A percentile compares a stretch with the other conserved stretches of the same genome.
These are phyloP conservation scores for Kwoniella sp. DNA, from an alignment of 768 basidiomycete species.

Conservation along the genomic window DNA sequence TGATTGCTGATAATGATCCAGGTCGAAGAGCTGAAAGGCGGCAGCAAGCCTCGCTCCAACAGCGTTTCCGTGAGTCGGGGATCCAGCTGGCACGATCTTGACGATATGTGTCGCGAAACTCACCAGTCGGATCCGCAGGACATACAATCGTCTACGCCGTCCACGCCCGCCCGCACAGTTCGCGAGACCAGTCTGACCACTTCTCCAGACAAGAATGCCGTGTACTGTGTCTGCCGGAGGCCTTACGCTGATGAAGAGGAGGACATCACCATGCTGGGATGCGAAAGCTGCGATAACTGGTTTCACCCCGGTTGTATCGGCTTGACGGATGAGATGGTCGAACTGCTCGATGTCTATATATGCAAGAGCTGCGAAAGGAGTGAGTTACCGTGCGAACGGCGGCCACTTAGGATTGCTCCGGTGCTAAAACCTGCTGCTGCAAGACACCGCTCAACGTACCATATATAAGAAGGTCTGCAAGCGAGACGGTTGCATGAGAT, in stretches of 20 bases:
- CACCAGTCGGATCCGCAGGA: neutral
- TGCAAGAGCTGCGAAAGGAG: constrained; percentile 40
- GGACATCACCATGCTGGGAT: constrained; percentile 36
- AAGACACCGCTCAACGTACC: constrained; percentile 28
- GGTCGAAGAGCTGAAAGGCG: constrained; percentile 20
- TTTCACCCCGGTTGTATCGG: constrained; percentile 42
- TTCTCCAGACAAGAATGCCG: constrained; percentile 8
- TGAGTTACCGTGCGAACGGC: no score
- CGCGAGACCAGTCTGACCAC: neutral
- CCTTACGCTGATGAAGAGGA: constrained; percentile 40
- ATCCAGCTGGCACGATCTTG: neutral
- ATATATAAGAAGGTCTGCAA: constrained; percentile 27
- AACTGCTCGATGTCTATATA: constrained; percentile 38
- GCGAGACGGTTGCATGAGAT: constrained; percentile 24
- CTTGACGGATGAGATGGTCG: constrained; percentile 30
- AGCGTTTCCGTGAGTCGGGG: constrained; percentile 8
- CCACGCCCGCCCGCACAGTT: constrained; percentile 2
- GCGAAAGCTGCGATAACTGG: constrained; percentile 48
- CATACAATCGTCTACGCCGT: neutral
- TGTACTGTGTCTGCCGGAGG: constrained; percentile 43
- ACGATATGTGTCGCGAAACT: neutral
- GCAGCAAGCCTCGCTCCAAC: constrained; percentile 2
- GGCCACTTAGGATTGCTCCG: no score
- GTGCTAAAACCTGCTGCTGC: no score
- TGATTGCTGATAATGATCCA: neutral